These are phyloP conservation scores for Suillus placidus DNA, from an alignment of 768 basidiomycete genomes.

Conservation along the genomic window DNA sequence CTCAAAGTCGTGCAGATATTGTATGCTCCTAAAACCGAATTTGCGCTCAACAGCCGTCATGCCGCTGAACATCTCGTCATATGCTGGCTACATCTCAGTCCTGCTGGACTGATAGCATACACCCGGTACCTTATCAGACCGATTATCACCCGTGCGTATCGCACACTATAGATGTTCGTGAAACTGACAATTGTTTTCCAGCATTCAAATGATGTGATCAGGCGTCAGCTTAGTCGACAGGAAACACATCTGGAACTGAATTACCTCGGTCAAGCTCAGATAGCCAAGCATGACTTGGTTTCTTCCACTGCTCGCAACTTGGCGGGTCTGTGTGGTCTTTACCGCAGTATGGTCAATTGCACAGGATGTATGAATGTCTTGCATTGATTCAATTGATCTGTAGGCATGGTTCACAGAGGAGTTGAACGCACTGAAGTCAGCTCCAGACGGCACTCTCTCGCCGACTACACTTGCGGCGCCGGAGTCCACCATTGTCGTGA, in stretches of 20 bases:
- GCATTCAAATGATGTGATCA: slow-evolving; percentile 45
- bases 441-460: slow-evolving; percentile 51
- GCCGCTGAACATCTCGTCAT: too few relatives aligned
- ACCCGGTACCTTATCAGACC: too few relatives aligned
- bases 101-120: too few relatives aligned
- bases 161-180: slow-evolving; percentile 2
- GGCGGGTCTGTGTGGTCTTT: slow-evolving; percentile 73
- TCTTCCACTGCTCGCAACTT: slow-evolving; percentile 72
- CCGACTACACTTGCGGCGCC: slow-evolving; percentile 50
- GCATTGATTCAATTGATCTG: slow-evolving; percentile 2
- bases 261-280: slow-evolving; percentile 54
- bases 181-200: slow-evolving; percentile 23
- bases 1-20: too few relatives aligned
- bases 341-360: slow-evolving; percentile 79
- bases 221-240: slow-evolving; percentile 64
- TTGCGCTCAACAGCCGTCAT: too few relatives aligned
- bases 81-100: too few relatives aligned
- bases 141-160: slow-evolving; percentile 54
- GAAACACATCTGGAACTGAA: slow-evolving; percentile 81
- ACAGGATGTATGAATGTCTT: slow-evolving; percentile 16
- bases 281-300: slow-evolving; percentile 70
- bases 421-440: slow-evolving; percentile 66
- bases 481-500: slow-evolving; percentile 48
- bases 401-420: slow-evolving; percentile 87
- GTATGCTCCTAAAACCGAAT: too few relatives aligned